Base-by-base conservation (phyloP, 495 filamentous ascomycete species). In the Penicillium chermesinum region DNA sequence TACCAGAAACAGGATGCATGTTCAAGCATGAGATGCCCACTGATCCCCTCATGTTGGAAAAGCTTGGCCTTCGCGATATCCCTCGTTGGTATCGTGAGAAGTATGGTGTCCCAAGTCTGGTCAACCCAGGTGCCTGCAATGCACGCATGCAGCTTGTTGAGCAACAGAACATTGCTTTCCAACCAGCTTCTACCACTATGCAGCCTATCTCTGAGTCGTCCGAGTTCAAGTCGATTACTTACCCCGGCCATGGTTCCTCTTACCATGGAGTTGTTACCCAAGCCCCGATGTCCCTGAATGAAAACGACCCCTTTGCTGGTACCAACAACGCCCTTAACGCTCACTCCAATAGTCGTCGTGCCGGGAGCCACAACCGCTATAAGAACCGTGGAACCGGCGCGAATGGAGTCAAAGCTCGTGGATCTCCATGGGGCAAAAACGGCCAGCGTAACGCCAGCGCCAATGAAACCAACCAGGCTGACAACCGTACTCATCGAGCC, bases 11-110 rank as follows among this genome's bases (percentile, higher is more conserved):
- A 75, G 72, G 90, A 2, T 95, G 90, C 66, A 74, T 84, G 53
- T 96, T 80, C 70, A 87, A 86, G 66, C 90, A 96, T 59, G 85
- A 91, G 58, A 91, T 95, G 81, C 90, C 90, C 1, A 63, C 66
- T 17, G 82, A 86, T 35, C 55, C 53, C 25, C 67, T 62, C 0
- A 84, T 77, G 40, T 74, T 91, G 51, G 66, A 76, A 34, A 64
- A 67, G 25, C 73, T 91, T 9, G 89, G 89, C 2, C 70, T 84
- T 27, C 63, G 66, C 8, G 64, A 69, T 30, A 70, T 79, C 27
- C 81, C 82, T 21, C 58, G 61, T 9, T 86, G 81, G 82, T 82
- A 71, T 51, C 65, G 67, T 38, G 76, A 81, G 25, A 68, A 71
- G 61, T 55, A 63, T 47, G 48, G 49, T 8, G 47, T 78, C 0